These are phyloP conservation scores for Miamiensis avidus DNA, from an alignment of 169 alveolate species.

Conservation along the genomic window DNA sequence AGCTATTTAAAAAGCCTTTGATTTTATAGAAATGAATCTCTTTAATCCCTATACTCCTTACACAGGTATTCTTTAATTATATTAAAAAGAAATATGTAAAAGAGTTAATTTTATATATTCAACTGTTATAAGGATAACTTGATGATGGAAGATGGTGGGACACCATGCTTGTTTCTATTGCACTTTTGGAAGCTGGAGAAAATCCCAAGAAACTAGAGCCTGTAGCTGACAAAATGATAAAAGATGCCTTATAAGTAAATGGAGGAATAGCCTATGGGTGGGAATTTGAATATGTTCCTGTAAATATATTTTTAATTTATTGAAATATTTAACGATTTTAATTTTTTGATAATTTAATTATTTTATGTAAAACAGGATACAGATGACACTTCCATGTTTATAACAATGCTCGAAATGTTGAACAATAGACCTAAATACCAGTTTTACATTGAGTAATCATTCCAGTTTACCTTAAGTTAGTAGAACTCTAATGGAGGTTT, in stretches of 20 bases:
- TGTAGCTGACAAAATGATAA: constrained; percentile 28
- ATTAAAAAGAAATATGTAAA: no score
- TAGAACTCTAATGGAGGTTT: constrained; percentile 42
- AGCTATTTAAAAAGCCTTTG: constrained; percentile 6
- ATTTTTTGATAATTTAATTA: no score
- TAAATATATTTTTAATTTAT: no score
- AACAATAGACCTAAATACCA: constrained; percentile 10
- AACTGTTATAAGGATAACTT: no score
- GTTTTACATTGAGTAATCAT: neutral
- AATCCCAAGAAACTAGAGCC: constrained; percentile 32
- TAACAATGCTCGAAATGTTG: neutral
- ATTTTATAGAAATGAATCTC: constrained; percentile 34
- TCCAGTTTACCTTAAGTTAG: constrained; percentile 8
- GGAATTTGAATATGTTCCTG: constrained; percentile 51
- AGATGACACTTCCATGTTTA: constrained; percentile 10
- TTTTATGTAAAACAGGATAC: no score
- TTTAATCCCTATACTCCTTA: constrained; percentile 26
- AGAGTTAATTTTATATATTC: no score
- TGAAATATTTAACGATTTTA: no score
- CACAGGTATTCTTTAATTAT: no score
- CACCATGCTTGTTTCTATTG: constrained; percentile 30
- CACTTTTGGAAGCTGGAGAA: constrained; percentile 44
- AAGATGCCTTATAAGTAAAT: constrained; percentile 33
- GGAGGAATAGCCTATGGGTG: constrained; percentile 48
- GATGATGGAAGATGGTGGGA: constrained; percentile 56